Percentiles rank a stretch among this genome's conserved stretches.
phyloP scores from a whole-genome alignment of 257 asterid genomes.

The Ligustrum vulgare region DNA sequence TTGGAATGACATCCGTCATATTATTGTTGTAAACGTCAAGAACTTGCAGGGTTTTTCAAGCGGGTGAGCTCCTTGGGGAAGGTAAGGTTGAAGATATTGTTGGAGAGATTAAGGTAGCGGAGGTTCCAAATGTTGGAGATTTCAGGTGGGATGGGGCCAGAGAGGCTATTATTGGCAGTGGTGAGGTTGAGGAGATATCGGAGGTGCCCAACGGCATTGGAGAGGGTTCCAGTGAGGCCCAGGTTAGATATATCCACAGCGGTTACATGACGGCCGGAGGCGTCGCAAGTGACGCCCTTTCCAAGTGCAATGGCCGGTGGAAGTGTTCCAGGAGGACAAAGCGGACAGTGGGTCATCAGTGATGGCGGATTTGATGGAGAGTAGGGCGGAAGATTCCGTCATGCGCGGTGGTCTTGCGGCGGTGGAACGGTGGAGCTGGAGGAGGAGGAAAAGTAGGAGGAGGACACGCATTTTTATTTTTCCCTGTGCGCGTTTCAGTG shows the following conservation, averaged over 20 bases:
- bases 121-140: slow-evolving; percentile 55
- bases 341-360: slow-evolving; percentile 43
- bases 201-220: slow-evolving; percentile 59
- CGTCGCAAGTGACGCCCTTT: slow-evolving; percentile 55
- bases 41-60: slow-evolving; percentile 52
- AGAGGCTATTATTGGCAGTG: slow-evolving; percentile 53
- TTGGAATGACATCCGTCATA: slow-evolving; percentile 65
- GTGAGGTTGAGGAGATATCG: slow-evolving; percentile 60
- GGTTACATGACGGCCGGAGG: slow-evolving; percentile 41
- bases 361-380: slow-evolving; percentile 47
- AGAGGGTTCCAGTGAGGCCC: slow-evolving; percentile 59
- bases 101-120: slow-evolving; percentile 67
- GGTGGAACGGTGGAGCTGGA: slow-evolving; percentile 18
- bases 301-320: slow-evolving; percentile 54
- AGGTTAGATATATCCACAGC: slow-evolving; percentile 54
- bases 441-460: slow-evolving; percentile 29
- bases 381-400: slow-evolving; percentile 44
- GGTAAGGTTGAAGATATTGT: slow-evolving; percentile 52
- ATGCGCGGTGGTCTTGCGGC: slow-evolving; percentile 26
- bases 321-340: slow-evolving; percentile 42
- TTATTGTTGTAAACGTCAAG: slow-evolving; percentile 85
- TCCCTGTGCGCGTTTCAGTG: not conserved
- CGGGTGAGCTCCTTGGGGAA: slow-evolving; percentile 55
- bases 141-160: slow-evolving; percentile 67
- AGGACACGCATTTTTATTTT: slow-evolving; percentile 27